Conservation (phyloP, 164 flowering plant species). For the Berberis vulgaris region DNA sequence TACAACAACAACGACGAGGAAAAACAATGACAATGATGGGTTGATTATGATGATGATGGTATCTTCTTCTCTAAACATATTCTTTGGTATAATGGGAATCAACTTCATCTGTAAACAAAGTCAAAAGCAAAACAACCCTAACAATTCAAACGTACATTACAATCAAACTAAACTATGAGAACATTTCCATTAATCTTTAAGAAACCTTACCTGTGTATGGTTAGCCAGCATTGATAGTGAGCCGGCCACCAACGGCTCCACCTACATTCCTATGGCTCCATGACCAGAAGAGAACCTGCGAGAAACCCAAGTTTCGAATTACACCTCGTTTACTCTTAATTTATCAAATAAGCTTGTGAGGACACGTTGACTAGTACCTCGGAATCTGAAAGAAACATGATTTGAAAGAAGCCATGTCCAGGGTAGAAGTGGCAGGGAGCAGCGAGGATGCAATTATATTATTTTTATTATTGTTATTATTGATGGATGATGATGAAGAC, state of each 20-base stretch:
- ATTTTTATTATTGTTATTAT: slow-evolving; percentile 9
- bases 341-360: background rate
- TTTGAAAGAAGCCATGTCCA: slow-evolving; percentile 61
- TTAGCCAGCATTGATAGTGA: slow-evolving; percentile 2
- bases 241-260: background rate
- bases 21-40: background rate
- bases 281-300: slow-evolving; percentile 60
- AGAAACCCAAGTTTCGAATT: background rate
- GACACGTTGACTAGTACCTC: slow-evolving; percentile 27
- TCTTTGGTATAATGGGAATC: slow-evolving; percentile 4
- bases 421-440: slow-evolving; percentile 38
- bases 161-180: background rate
- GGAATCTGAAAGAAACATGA: slow-evolving; percentile 77
- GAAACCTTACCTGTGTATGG: slow-evolving; percentile 3
- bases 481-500: slow-evolving; percentile 13
- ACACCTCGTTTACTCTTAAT: background rate
- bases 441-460: slow-evolving; percentile 26
- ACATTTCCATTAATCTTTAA: background rate
- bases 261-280: slow-evolving; percentile 63
- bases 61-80: slow-evolving; percentile 20
- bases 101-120: slow-evolving; percentile 4
- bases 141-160: background rate
- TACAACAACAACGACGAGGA: background rate
- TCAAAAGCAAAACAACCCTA: background rate
- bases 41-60: slow-evolving; percentile 2